Base-by-base conservation (phyloP, 805 yeast genomes). In the Ogataea polymorpha region DNA sequence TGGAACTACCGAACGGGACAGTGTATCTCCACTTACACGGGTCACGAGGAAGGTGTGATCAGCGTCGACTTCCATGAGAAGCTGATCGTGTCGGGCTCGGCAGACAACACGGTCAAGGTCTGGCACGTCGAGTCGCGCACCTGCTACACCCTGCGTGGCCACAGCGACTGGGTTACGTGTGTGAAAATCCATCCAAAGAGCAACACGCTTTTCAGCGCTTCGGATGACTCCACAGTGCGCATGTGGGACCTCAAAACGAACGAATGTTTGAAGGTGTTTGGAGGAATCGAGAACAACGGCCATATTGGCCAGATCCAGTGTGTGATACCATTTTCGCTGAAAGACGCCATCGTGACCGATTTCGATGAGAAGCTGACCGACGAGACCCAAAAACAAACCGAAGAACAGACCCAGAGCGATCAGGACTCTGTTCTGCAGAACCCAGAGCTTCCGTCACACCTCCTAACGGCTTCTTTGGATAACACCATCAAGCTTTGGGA, bases 1-100 rank as follows among this genome's bases (percentile, higher is more conserved):
- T 93, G 99, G 99, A 89, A 91, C 66, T 88, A 88, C 64, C 82
- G 84, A 49, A 88, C 96, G 0, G 99, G 99, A 26, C 85, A 86
- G 61, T 91, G 97, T 58, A 80, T 93, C 16, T 85, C 96, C 6
- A 90, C 98, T 0, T 89, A 93, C 63, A 72, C 91, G 29, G 98
- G 98, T 3, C 98, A 93, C 65, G 82, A 80, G 36, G 93, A 85
- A 55, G 80, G 87, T 37, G 96, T 93, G 4, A 71, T 85, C 30
- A 78, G 86, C 49, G 88, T 93, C 38, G 97, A 91, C 62, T 86
- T 88, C 51, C 72, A 71, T 48, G 74, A 77, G 48, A 87, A 86
- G 55, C 71, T 87, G 23, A 89, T 93, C 56, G 97, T 89, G 1
- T 82, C 93, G 8, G 99, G 98, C 0, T 82, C 95, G 25, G 96